Evolutionary conservation across 129 eudicot genomes (phyloP).

Genomic region (Artemisia annua): DNA sequence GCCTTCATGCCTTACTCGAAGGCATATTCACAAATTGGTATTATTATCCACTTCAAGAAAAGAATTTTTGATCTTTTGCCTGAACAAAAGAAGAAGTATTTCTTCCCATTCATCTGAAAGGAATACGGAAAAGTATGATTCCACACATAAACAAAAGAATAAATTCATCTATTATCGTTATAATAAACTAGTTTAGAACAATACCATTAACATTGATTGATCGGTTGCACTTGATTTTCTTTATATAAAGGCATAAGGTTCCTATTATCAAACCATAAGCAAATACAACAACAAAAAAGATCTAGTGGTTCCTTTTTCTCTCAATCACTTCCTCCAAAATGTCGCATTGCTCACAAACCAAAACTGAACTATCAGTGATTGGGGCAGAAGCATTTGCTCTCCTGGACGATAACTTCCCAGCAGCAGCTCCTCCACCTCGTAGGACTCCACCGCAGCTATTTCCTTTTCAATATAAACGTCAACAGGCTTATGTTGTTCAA

Average conservation of each 20-base stretch:
- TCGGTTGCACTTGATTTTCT: background rate
- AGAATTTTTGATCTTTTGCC: too few relatives aligned
- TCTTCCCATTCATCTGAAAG: too few relatives aligned
- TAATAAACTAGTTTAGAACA: background rate
- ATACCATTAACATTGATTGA: background rate
- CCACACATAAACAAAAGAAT: slow-evolving; percentile 9
- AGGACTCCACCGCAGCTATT: slow-evolving; percentile 22
- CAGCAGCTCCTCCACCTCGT: slow-evolving; percentile 12
- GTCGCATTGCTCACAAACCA: slow-evolving; percentile 25
- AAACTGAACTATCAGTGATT: slow-evolving; percentile 18
- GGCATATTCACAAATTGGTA: too few relatives aligned
- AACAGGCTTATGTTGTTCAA: slow-evolving; percentile 28
- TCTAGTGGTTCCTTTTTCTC: background rate
- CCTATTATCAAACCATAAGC: slow-evolving; percentile 11
- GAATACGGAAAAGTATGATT: slow-evolving; percentile 3
- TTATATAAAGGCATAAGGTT: slow-evolving; percentile 21
- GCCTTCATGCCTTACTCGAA: background rate
- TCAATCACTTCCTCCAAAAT: slow-evolving; percentile 12
- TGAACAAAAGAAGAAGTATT: too few relatives aligned
- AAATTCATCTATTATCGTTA: background rate
- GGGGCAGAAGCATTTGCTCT: slow-evolving; percentile 36
- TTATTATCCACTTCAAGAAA: too few relatives aligned
- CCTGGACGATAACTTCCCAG: slow-evolving; percentile 23
- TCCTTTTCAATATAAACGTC: slow-evolving; percentile 22
- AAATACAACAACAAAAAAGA: slow-evolving; percentile 18